Evolutionary conservation across 306 rosid species (phyloP).

Genomic region (Vigna mungo): DNA sequence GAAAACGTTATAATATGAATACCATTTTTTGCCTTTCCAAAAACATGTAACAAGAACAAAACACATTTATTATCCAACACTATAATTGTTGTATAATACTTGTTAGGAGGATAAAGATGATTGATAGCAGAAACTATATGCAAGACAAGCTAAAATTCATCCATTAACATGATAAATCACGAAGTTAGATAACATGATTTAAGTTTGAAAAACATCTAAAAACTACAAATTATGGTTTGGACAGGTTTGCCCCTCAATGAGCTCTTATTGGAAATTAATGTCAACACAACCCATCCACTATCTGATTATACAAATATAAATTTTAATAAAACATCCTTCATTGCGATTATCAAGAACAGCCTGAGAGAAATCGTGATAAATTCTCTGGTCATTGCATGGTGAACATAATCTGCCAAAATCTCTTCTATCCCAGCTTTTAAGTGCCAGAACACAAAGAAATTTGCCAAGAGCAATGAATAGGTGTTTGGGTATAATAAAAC

Average conservation of each 20-base stretch:
- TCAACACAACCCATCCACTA: conserved; percentile 20
- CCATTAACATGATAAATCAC: conserved; percentile 33
- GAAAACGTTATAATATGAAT: background rate
- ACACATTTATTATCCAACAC: background rate
- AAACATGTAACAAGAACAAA: background rate
- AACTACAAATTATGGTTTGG: conserved; percentile 33
- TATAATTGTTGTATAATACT: background rate
- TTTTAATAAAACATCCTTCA: conserved; percentile 50
- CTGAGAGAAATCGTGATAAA: conserved; percentile 43
- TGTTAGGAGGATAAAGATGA: background rate
- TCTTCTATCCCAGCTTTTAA: conserved; percentile 45
- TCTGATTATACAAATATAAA: conserved; percentile 47
- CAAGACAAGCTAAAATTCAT: conserved; percentile 27
- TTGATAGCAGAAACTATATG: background rate
- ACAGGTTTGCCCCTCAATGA: conserved; percentile 40
- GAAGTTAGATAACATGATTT: too few relatives aligned
- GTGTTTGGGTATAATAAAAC: conserved; percentile 46
- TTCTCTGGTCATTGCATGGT: conserved; percentile 54
- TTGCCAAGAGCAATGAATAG: conserved; percentile 47
- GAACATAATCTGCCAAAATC: conserved; percentile 53
- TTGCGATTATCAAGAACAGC: conserved; percentile 51
- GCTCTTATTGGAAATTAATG: conserved; percentile 42
- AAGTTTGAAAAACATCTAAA: conserved; percentile 21
- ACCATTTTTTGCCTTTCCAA: too few relatives aligned
- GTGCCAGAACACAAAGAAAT: conserved; percentile 50